Conservation (phyloP, 2,329 filamentous ascomycete species). For the Neofusicoccum umdonicola region DNA sequence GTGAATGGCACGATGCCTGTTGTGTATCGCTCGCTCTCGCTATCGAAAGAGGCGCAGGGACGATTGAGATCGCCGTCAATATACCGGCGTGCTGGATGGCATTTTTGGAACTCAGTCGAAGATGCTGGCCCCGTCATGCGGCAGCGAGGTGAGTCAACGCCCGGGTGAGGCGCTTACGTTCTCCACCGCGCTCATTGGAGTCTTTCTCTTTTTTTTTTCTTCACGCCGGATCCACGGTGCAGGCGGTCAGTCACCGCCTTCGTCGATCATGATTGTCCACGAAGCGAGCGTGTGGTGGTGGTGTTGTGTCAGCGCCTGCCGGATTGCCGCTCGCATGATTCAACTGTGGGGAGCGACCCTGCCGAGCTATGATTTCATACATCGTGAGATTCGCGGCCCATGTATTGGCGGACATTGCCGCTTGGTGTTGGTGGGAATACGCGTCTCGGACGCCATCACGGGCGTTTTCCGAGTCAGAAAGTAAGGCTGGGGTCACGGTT, state of each 20-base stretch:
- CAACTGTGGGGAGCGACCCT: neutral
- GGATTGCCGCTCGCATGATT: slow-evolving; percentile 6
- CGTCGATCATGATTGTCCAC: slow-evolving; percentile 12
- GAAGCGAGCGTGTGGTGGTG: slow-evolving; percentile 3
- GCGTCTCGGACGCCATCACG: neutral
- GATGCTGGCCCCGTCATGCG: neutral
- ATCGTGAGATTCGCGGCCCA: neutral
- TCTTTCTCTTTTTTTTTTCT: neutral
- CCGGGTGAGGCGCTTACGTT: neutral
- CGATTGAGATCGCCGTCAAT: slow-evolving; percentile 12
- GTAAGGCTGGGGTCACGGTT: neutral
- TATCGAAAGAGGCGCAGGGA: neutral
- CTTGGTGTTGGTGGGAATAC: neutral
- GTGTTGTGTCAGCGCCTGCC: slow-evolving; percentile 4
- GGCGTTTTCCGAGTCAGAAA: neutral
- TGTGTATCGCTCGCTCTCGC: neutral
- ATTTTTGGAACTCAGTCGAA: neutral
- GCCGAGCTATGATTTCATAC: slow-evolving; percentile 10
- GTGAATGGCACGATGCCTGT: slow-evolving; percentile 5
- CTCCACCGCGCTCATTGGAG: neutral
- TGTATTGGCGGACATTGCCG: slow-evolving; percentile 3
- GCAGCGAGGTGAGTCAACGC: slow-evolving; percentile 1
- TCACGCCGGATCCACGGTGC: slow-evolving; percentile 1
- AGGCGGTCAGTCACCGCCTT: slow-evolving; percentile 12
- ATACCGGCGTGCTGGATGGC: neutral